Evolutionary conservation across 2,329 filamentous ascomycete species (phyloP).

Genomic region (Pestalotiopsis sp.): DNA sequence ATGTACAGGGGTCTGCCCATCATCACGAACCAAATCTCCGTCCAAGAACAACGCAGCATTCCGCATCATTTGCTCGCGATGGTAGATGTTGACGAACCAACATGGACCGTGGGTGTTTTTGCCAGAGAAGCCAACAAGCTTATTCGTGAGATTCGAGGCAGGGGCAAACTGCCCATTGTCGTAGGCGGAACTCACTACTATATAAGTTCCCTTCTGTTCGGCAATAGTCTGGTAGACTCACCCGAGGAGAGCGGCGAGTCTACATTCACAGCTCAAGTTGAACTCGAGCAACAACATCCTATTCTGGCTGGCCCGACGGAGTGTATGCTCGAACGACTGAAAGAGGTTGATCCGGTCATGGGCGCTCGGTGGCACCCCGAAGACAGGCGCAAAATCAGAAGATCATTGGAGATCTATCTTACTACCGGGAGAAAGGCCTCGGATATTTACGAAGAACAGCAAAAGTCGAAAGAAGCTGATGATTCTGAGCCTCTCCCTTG

Average conservation of each 20-base stretch:
- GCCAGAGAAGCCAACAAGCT: conserved; percentile 67
- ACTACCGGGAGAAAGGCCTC: conserved; percentile 81
- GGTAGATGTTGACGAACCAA: conserved; percentile 73
- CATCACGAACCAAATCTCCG: conserved; percentile 90
- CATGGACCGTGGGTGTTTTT: conserved; percentile 84
- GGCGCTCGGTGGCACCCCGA: conserved; percentile 93
- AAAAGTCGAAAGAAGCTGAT: conserved; percentile 35
- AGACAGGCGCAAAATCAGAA: conserved; percentile 84
- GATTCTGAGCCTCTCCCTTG: conserved; percentile 35
- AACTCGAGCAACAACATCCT: conserved; percentile 56
- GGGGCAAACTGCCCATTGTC: conserved; percentile 83
- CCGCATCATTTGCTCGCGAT: conserved; percentile 87
- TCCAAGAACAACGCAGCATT: conserved; percentile 74
- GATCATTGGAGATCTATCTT: conserved; percentile 88
- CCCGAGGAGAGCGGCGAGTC: conserved; percentile 37
- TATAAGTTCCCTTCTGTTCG: conserved; percentile 83
- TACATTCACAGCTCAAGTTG: conserved; percentile 31
- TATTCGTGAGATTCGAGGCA: conserved; percentile 76
- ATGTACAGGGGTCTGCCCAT: conserved; percentile 90
- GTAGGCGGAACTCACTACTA: conserved; percentile 98
- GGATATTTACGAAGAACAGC: conserved; percentile 83
- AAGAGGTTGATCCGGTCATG: conserved; percentile 85
- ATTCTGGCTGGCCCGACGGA: conserved; percentile 75
- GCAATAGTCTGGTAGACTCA: conserved; percentile 63
- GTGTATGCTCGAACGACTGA: conserved; percentile 71